Percentiles rank a stretch among this genome's conserved stretches.
Evolutionary conservation across 2,329 filamentous ascomycete genomes (phyloP).

Genomic region (Mycogone perniciosa): DNA sequence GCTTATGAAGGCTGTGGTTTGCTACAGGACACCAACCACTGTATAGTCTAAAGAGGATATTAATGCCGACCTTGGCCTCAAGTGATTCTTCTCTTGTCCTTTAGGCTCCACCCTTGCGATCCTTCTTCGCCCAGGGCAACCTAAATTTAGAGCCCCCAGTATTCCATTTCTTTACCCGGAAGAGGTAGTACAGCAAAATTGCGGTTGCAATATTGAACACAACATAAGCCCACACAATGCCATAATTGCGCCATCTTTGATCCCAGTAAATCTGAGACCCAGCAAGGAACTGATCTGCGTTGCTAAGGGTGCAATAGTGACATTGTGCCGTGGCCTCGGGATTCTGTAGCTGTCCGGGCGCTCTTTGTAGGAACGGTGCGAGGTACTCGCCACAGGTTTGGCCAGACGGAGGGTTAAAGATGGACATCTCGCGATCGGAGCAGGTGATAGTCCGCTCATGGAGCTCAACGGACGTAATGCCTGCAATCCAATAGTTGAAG

Average conservation of each 20-base stretch:
- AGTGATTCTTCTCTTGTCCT: too few relatives aligned
- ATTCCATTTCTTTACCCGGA: constrained; percentile 44
- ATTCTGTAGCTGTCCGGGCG: constrained; percentile 57
- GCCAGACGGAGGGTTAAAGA: constrained; percentile 57
- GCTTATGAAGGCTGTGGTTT: too few relatives aligned
- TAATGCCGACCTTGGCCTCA: too few relatives aligned
- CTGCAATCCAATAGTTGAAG: constrained; percentile 63
- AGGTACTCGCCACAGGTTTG: constrained; percentile 61
- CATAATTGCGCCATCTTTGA: constrained; percentile 63
- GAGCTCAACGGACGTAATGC: constrained; percentile 61
- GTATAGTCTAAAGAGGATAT: too few relatives aligned
- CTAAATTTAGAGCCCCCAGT: constrained; percentile 1
- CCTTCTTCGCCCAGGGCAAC: constrained; percentile 13
- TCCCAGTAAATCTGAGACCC: constrained; percentile 41
- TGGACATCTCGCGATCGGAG: constrained; percentile 49
- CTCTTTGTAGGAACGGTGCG: constrained; percentile 42
- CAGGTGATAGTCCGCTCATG: constrained; percentile 48
- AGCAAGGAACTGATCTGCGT: constrained; percentile 55
- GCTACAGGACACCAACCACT: too few relatives aligned
- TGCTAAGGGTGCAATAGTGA: constrained; percentile 58
- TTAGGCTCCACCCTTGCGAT: not conserved
- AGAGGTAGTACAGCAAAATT: constrained; percentile 55
- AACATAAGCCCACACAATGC: constrained; percentile 62
- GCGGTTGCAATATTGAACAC: constrained; percentile 56
- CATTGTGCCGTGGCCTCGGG: constrained; percentile 50